phyloP scores from a whole-genome alignment of 2,329 filamentous ascomycete genomes.

The Plenodomus biglobosus region DNA sequence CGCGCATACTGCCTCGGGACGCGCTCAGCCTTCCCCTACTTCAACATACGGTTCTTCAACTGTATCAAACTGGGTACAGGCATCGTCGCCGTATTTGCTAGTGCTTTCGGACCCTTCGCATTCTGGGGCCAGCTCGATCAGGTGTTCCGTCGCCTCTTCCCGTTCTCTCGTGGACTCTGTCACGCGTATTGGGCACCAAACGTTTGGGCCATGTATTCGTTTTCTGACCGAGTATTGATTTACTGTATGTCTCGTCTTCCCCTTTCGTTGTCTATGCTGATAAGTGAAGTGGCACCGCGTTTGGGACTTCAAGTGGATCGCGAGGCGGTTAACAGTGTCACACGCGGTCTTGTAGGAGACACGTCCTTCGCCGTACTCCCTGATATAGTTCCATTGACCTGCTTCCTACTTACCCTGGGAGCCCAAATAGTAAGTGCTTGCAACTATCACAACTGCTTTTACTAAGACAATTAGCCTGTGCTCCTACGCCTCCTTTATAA shows the following conservation, averaged over 20 bases:
- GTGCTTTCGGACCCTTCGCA: conserved; percentile 89
- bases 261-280: conserved; percentile 1
- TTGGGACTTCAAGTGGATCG: conserved; percentile 72
- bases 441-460: not conserved
- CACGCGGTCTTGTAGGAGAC: conserved; percentile 88
- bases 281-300: conserved; percentile 70
- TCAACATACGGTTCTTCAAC: conserved; percentile 72
- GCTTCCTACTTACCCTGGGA: conserved; percentile 78
- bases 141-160: conserved; percentile 81
- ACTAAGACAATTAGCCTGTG: conserved; percentile 41
- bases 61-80: conserved; percentile 78
- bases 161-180: conserved; percentile 89
- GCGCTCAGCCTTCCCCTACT: conserved; percentile 68
- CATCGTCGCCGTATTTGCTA: conserved; percentile 69
- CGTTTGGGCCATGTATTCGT: conserved; percentile 95
- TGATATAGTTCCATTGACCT: conserved; percentile 75
- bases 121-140: conserved; percentile 81
- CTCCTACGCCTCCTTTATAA: conserved; percentile 78
- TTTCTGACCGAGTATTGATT: conserved; percentile 81
- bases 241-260: conserved; percentile 61
- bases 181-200: conserved; percentile 99
- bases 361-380: conserved; percentile 92
- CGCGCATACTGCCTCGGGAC: conserved; percentile 83
- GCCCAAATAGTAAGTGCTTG: conserved; percentile 66
- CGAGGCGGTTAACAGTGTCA: conserved; percentile 82